Percentiles rank a stretch among this genome's conserved stretches.
phyloP scores from a whole-genome alignment of 129 eudicot genomes.

The Chrysanthemum lavandulifolium region DNA sequence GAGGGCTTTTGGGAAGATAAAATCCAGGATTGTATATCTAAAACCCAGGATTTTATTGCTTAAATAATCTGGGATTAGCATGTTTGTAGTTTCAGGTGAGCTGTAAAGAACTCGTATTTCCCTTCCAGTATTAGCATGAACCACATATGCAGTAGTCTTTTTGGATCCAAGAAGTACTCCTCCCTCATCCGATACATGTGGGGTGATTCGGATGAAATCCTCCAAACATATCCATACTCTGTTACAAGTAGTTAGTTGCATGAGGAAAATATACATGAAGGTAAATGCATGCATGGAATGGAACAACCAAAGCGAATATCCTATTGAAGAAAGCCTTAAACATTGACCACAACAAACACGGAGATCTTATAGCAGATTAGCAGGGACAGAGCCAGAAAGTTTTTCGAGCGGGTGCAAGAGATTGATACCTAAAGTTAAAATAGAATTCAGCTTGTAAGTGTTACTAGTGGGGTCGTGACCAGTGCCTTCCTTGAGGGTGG shows the following conservation, averaged over 20 bases:
- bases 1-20: constrained; percentile 21
- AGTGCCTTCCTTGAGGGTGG: too few species aligned
- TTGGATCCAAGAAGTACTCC: constrained; percentile 80
- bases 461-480: too few species aligned
- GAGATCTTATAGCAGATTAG: too few species aligned
- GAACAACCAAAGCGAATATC: neutral
- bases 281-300: constrained; percentile 13
- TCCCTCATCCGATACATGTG: constrained; percentile 83
- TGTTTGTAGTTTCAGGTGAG: constrained; percentile 38
- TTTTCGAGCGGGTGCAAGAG: too few species aligned
- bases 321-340: too few species aligned
- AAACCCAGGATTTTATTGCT: constrained; percentile 20
- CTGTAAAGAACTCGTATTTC: constrained; percentile 43
- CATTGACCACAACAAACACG: too few species aligned
- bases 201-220: constrained; percentile 69
- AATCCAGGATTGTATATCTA: constrained; percentile 17
- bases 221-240: constrained; percentile 59
- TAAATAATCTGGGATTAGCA: constrained; percentile 5
- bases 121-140: constrained; percentile 75
- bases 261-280: neutral
- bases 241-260: constrained; percentile 20
- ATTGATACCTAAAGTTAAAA: too few species aligned
- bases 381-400: too few species aligned
- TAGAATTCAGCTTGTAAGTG: too few species aligned
- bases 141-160: constrained; percentile 65